Evolutionary conservation across 331 rosid genomes (phyloP).

Genomic region (Arachis monticola): DNA sequence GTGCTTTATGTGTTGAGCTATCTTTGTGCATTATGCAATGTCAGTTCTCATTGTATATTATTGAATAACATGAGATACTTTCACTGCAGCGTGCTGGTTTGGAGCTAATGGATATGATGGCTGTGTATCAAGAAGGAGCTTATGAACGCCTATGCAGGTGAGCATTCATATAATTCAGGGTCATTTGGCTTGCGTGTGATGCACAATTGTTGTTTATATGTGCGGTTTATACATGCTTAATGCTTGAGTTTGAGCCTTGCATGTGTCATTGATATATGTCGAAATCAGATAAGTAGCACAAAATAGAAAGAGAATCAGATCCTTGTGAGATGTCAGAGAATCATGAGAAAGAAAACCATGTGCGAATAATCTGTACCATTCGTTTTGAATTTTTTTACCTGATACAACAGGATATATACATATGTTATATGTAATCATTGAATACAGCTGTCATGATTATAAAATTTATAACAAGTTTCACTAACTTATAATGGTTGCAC

Average conservation of each 20-base stretch:
- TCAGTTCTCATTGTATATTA: constrained; percentile 6
- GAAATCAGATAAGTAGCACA: no score
- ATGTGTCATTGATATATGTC: constrained; percentile 7
- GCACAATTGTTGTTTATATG: constrained; percentile 22
- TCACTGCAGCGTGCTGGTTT: constrained; percentile 87
- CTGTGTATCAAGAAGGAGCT: constrained; percentile 99
- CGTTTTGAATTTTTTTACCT: no score
- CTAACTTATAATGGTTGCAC: no score
- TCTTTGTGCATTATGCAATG: not conserved
- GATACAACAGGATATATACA: no score
- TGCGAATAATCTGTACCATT: no score
- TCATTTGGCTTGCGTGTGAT: constrained; percentile 34
- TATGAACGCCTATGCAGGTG: constrained; percentile 99
- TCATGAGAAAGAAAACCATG: no score
- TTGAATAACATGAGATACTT: constrained; percentile 16
- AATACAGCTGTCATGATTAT: no score
- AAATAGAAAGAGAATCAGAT: no score
- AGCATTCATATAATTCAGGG: constrained; percentile 34
- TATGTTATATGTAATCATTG: no score
- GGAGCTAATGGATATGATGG: constrained; percentile 99
- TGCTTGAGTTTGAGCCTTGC: constrained; percentile 19
- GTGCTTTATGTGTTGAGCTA: constrained; percentile 20
- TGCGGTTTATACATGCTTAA: constrained; percentile 15
- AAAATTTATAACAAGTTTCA: no score
- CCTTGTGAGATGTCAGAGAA: no score